Evolutionary conservation across 441 rosid species (phyloP), one percentile per base, ranked within the genome.

Genomic region (Mallotus japonicus): DNA sequence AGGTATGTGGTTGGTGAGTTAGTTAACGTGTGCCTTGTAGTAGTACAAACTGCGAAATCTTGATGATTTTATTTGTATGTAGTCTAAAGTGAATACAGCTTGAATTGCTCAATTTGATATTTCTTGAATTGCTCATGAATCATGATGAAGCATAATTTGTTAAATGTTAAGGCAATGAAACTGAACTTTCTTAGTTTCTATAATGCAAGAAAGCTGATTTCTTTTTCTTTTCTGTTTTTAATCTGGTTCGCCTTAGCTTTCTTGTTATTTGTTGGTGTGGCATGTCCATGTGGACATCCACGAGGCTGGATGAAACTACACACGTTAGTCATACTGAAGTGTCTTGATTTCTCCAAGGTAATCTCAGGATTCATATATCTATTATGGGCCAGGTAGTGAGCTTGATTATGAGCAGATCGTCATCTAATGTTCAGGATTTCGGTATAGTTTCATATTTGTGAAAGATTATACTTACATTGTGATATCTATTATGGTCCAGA

Each of bases 1-100:
- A 79, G 86, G 81, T 77, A 77, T 78, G 80, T 77, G 55, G 65
- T 69, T 49, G 47, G 55, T 71, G 81, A 71, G 65, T 78, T 61
- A 37, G 76, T 75, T 62, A 12, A 64, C 55, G 60, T 68, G 60
- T 73, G 62, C 16, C 65, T 77, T 47, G 5, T 53, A 53, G 37
- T 61, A 0, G 14, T 8, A 8, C 8, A 17, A 22, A 57, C 74
- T 62, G 62, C 7, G 76, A 22, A 40, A 70, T 59, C 37, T 37
- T 58, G 57, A 40, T 75, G 56, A 65, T 72, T 60, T 68, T 13
- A n/a, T 62, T 61, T 61, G 3, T 16, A 0, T 16, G 17, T 4
- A 54, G 10, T 68, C 58, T 54, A 1, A 66, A 70, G 67, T 75
- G 65, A 37, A 55, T 55, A 2, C 54, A 37, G 80, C 34, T 69